phyloP scores from a whole-genome alignment of 2,329 filamentous ascomycete species.

The Cladophialophora carrionii region DNA sequence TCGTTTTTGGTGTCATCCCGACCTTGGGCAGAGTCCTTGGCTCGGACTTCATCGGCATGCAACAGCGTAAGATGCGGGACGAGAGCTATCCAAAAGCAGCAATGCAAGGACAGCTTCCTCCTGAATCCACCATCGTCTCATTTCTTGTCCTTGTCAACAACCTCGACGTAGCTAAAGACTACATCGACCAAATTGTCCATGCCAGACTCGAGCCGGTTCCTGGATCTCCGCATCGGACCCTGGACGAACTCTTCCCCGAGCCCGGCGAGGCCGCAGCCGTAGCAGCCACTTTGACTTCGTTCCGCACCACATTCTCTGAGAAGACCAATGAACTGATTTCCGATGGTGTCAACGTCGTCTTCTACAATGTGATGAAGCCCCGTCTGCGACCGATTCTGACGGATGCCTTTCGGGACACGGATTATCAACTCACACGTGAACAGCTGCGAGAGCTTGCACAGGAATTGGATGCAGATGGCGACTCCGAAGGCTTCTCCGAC shows the following conservation, averaged over 20 bases:
- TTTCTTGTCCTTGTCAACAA: constrained; percentile 96
- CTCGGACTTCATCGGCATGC: constrained; percentile 92
- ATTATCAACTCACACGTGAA: constrained; percentile 71
- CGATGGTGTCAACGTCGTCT: constrained; percentile 83
- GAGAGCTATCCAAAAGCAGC: constrained; percentile 84
- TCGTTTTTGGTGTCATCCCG: constrained; percentile 77
- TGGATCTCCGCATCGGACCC: constrained; percentile 47
- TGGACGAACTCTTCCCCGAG: constrained; percentile 68
- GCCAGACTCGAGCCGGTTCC: constrained; percentile 60
- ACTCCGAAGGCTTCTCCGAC: constrained; percentile 53
- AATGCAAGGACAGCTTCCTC: constrained; percentile 78
- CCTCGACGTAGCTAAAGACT: constrained; percentile 88
- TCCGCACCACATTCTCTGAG: constrained; percentile 71
- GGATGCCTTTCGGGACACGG: constrained; percentile 88
- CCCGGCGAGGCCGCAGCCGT: constrained; percentile 74
- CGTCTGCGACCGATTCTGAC: constrained; percentile 81
- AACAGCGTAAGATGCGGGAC: constrained; percentile 95
- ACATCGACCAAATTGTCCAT: constrained; percentile 81
- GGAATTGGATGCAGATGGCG: constrained; percentile 43
- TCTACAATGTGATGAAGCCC: constrained; percentile 82
- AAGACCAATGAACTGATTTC: constrained; percentile 81
- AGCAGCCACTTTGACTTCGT: constrained; percentile 58
- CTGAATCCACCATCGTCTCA: constrained; percentile 82
- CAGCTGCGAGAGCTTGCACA: constrained; percentile 36
- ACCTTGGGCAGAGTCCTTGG: constrained; percentile 78